Conservation (phyloP, 1,139 yeast species). For the Kodamaea suecica region DNA sequence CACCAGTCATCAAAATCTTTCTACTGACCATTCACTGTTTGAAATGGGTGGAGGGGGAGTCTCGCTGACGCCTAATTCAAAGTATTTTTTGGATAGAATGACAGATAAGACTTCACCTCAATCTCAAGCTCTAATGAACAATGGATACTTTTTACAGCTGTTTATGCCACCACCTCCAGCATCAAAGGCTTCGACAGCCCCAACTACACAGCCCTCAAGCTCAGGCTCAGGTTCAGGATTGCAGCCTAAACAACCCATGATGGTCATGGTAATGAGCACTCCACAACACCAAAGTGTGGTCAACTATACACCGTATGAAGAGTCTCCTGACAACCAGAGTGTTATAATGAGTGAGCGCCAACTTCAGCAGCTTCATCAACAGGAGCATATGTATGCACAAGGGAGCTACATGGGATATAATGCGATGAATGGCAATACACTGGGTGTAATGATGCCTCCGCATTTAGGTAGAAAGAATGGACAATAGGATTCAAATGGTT, state of each 20-base stretch:
- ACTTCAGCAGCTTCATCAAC: constrained; percentile 1
- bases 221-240: too few species aligned
- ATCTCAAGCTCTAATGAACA: constrained; percentile 13
- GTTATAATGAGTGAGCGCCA: not conserved
- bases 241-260: constrained; percentile 16
- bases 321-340: constrained; percentile 8
- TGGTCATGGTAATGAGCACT: constrained; percentile 46
- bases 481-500: too few species aligned
- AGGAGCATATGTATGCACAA: constrained; percentile 1
- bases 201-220: constrained; percentile 9
- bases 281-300: constrained; percentile 34
- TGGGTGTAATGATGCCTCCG: constrained; percentile 9
- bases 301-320: constrained; percentile 12
- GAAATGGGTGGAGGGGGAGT: constrained; percentile 30
- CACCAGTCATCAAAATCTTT: constrained; percentile 5
- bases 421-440: constrained; percentile 4
- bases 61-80: constrained; percentile 44
- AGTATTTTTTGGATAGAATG: constrained; percentile 38
- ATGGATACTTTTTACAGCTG: constrained; percentile 18
- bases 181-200: constrained; percentile 16
- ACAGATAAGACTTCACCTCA: constrained; percentile 42
- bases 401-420: not conserved
- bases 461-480: constrained; percentile 1
- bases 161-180: constrained; percentile 30
- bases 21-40: constrained; percentile 35